A percentile compares a stretch with the other conserved stretches of the same genome.
These are phyloP conservation scores for Phylloporus scabripes DNA, from an alignment of 768 basidiomycete genomes.

Conservation along the genomic window DNA sequence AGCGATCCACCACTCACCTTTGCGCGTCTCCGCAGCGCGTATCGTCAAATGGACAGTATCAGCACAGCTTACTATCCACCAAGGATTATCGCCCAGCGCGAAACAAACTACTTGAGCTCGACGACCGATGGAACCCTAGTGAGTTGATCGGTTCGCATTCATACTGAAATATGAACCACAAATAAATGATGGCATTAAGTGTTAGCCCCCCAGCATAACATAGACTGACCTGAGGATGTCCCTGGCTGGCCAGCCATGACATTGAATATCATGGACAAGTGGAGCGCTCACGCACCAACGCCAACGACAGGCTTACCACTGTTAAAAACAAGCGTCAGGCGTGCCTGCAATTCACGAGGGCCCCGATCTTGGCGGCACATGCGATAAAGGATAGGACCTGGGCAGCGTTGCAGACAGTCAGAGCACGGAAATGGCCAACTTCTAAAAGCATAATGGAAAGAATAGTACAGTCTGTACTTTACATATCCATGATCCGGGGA, in stretches of 20 bases:
- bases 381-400: too few species aligned
- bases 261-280: too few species aligned
- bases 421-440: constrained; percentile 19
- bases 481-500: constrained; percentile 11
- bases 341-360: background rate
- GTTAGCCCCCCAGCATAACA: too few species aligned
- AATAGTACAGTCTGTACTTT: constrained; percentile 26
- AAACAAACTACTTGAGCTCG: too few species aligned
- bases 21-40: background rate
- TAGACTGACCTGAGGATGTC: too few species aligned
- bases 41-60: constrained; percentile 1
- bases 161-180: background rate
- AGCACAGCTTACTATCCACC: too few species aligned
- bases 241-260: too few species aligned
- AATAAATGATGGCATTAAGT: too few species aligned
- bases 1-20: background rate
- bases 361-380: constrained; percentile 6
- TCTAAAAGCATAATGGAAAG: constrained; percentile 9
- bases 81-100: background rate
- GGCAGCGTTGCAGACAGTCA: too few species aligned
- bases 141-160: background rate
- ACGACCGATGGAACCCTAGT: too few species aligned
- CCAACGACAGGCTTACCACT: too few species aligned
- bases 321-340: background rate
- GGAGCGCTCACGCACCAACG: too few species aligned